phyloP scores from a whole-genome alignment of 1,284 basidiomycete species.

The Ceratobasidium sp. region DNA sequence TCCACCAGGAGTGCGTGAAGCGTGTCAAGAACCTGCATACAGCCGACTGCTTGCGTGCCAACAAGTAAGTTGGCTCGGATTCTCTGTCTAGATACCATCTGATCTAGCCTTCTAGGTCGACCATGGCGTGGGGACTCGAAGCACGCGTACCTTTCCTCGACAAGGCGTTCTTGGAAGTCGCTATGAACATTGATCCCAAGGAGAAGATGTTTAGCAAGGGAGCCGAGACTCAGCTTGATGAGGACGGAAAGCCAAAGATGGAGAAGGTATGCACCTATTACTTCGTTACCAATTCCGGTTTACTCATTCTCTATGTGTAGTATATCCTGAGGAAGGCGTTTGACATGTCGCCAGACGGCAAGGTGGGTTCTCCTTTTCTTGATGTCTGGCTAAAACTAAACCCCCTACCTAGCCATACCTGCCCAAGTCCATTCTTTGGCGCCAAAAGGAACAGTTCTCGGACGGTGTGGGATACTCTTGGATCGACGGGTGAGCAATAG shows the following conservation, averaged over 20 bases:
- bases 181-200: slow-evolving; percentile 89
- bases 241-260: slow-evolving; percentile 87
- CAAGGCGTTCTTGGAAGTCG: slow-evolving; percentile 92
- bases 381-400: slow-evolving; percentile 47
- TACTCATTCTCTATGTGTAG: slow-evolving; percentile 53
- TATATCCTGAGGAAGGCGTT: slow-evolving; percentile 98
- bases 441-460: slow-evolving; percentile 99
- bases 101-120: slow-evolving; percentile 65
- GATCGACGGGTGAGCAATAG: slow-evolving; percentile 84
- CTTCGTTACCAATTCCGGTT: background rate
- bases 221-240: slow-evolving; percentile 73
- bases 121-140: slow-evolving; percentile 99
- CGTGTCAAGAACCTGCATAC: slow-evolving; percentile 99
- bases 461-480: slow-evolving; percentile 99
- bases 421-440: slow-evolving; percentile 93
- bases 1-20: slow-evolving; percentile 95
- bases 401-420: slow-evolving; percentile 79
- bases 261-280: slow-evolving; percentile 71
- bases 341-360: slow-evolving; percentile 82
- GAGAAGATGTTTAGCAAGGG: slow-evolving; percentile 94
- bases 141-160: slow-evolving; percentile 99
- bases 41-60: slow-evolving; percentile 95
- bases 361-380: slow-evolving; percentile 59
- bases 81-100: background rate
- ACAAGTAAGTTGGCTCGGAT: slow-evolving; percentile 70